phyloP scores from a whole-genome alignment of 768 basidiomycete species.

The Neoboletus magnificus region DNA sequence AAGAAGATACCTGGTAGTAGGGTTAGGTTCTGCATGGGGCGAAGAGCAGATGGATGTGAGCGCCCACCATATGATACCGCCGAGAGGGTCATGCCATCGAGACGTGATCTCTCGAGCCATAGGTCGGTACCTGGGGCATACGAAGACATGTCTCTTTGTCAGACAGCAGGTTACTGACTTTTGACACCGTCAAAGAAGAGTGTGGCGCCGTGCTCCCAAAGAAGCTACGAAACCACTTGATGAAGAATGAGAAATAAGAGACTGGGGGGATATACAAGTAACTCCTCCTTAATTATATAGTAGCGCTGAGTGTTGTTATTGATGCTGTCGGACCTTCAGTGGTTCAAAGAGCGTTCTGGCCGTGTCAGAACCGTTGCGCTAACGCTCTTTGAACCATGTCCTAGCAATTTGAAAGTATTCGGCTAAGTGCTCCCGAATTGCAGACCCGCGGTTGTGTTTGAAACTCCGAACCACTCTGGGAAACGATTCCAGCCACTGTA shows the following conservation, averaged over 20 bases:
- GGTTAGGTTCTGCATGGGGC: not conserved
- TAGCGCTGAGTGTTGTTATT: not conserved
- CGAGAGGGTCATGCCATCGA: conserved; percentile 21
- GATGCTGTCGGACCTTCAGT: too few species aligned
- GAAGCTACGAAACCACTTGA: not conserved
- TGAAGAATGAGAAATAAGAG: not conserved
- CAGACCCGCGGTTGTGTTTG: too few species aligned
- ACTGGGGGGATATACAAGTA: not conserved
- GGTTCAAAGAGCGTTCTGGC: too few species aligned
- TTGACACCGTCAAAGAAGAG: too few species aligned
- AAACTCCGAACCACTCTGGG: too few species aligned
- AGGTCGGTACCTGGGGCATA: conserved; percentile 18
- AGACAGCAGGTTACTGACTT: not conserved
- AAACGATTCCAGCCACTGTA: too few species aligned
- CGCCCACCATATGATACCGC: conserved; percentile 21
- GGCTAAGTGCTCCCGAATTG: too few species aligned
- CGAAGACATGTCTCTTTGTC: conserved; percentile 10
- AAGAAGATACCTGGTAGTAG: conserved; percentile 20
- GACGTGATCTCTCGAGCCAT: conserved; percentile 29
- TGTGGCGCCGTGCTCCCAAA: not conserved
- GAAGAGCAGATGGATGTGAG: not conserved
- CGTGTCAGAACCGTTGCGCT: too few species aligned
- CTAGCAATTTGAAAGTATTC: too few species aligned
- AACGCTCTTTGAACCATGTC: too few species aligned
- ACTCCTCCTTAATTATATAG: not conserved